These are phyloP conservation scores for Nicotiana knightiana DNA, from an alignment of 257 asterid species.

Conservation along the genomic window DNA sequence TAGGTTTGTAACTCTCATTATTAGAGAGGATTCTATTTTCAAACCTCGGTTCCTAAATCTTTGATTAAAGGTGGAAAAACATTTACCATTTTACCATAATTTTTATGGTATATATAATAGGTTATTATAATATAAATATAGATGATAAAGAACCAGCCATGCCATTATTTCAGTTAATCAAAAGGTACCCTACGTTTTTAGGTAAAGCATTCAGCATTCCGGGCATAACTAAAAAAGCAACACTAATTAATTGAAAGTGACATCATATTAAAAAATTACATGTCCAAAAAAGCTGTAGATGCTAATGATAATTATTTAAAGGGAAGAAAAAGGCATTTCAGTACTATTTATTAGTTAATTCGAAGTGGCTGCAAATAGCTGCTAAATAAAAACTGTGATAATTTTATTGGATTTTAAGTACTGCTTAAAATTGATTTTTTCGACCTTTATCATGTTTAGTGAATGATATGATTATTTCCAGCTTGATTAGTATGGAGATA, in stretches of 20 bases:
- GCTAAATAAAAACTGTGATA: neutral
- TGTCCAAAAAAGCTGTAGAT: neutral
- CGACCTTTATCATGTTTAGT: neutral
- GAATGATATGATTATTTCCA: slow-evolving; percentile 13
- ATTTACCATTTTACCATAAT: no score
- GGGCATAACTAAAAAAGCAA: neutral
- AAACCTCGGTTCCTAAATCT: no score
- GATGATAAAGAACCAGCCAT: neutral
- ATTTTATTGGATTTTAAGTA: neutral
- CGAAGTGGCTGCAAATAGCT: neutral
- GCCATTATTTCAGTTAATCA: slow-evolving; percentile 10
- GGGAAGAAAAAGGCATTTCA: neutral
- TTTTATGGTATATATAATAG: no score
- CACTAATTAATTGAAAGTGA: neutral
- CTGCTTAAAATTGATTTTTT: neutral
- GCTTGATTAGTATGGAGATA: neutral
- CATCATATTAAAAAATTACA: neutral
- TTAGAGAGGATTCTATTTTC: no score
- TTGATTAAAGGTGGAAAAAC: no score
- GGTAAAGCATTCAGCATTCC: neutral
- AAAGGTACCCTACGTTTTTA: slow-evolving; percentile 1
- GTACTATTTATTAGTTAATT: neutral
- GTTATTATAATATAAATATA: neutral
- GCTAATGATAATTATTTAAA: neutral
- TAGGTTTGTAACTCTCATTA: no score